A percentile compares a stretch with the other conserved stretches of the same genome.
phyloP scores from a whole-genome alignment of 2,329 filamentous ascomycete species.

The Epichloe sp. region DNA sequence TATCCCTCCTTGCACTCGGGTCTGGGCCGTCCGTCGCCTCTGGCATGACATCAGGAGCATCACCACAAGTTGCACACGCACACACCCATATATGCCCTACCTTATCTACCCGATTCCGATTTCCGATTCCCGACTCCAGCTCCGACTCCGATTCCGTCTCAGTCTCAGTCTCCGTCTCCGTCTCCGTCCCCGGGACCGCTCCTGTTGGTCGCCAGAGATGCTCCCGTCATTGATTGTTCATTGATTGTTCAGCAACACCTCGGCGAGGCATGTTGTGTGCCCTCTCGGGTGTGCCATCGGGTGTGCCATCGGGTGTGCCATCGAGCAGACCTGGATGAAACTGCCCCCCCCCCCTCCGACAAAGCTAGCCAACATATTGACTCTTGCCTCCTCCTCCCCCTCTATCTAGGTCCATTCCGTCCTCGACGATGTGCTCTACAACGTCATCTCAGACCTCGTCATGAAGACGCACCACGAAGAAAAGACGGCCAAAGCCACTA shows the following conservation, averaged over 20 bases:
- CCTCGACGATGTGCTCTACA: conserved; percentile 63
- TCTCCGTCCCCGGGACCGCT: background rate
- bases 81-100: conserved; percentile 3
- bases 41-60: conserved; percentile 4
- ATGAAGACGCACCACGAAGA: conserved; percentile 66
- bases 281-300: background rate
- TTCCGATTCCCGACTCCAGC: no score
- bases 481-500: conserved; percentile 57
- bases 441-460: conserved; percentile 62
- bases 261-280: background rate
- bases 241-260: background rate
- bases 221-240: background rate
- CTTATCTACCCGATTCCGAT: background rate
- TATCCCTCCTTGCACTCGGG: conserved; percentile 3
- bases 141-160: no score
- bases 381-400: background rate
- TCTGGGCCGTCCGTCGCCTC: background rate
- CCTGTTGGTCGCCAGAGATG: background rate
- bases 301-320: background rate
- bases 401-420: conserved; percentile 45
- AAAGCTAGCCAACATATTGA: background rate
- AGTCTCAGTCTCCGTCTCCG: no score
- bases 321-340: background rate
- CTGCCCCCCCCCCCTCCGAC: background rate
- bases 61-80: conserved; percentile 3